Conservation (phyloP, 2,329 filamentous ascomycete genomes). For the Curvularia spicifera region DNA sequence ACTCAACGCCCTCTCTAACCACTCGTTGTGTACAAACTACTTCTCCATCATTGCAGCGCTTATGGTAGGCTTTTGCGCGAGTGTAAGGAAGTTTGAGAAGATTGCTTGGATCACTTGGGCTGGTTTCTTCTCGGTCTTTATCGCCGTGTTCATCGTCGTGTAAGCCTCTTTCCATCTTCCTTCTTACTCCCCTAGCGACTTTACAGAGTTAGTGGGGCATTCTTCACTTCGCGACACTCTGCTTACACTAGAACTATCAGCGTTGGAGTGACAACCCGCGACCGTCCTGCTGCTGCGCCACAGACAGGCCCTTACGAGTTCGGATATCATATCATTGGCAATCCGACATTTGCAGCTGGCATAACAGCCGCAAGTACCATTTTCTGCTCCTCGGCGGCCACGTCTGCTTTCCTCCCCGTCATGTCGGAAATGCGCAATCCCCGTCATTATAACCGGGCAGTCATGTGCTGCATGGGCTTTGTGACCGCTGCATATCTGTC, state of each 20-base stretch:
- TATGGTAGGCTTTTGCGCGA: conserved; percentile 58
- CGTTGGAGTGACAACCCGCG: conserved; percentile 63
- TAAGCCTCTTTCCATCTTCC: conserved; percentile 20
- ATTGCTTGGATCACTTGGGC: conserved; percentile 68
- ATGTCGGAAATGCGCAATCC: conserved; percentile 70
- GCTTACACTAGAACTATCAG: not conserved
- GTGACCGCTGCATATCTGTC: conserved; percentile 65
- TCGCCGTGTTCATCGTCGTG: conserved; percentile 64
- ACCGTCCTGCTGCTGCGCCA: conserved; percentile 67
- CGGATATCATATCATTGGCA: conserved; percentile 63
- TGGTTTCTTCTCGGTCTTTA: conserved; percentile 65
- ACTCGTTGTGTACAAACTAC: conserved; percentile 66
- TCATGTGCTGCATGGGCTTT: conserved; percentile 65
- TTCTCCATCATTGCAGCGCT: conserved; percentile 64
- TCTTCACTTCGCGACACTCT: not conserved
- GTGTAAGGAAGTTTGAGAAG: conserved; percentile 65
- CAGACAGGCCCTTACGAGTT: conserved; percentile 65
- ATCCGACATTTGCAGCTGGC: conserved; percentile 64
- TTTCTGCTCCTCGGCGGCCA: conserved; percentile 65
- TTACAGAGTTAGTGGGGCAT: not conserved
- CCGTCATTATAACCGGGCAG: conserved; percentile 65
- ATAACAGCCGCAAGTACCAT: conserved; percentile 64
- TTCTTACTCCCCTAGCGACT: not conserved
- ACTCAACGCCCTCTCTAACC: conserved; percentile 66
- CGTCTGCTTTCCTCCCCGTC: conserved; percentile 67